Base-by-base conservation (phyloP, 2,329 filamentous ascomycete species). In the Penicillium sp. region DNA sequence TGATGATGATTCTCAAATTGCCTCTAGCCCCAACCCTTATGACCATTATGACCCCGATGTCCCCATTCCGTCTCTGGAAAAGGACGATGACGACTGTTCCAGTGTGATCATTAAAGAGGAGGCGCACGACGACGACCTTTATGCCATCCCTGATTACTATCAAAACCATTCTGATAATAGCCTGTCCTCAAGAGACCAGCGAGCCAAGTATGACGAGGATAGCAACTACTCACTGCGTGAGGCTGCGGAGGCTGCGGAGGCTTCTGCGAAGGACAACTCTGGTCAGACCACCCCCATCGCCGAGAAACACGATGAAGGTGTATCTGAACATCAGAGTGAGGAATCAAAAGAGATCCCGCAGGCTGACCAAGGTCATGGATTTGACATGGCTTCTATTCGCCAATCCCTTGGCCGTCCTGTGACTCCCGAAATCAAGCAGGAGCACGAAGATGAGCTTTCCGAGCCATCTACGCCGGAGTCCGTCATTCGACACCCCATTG, bases 21-120 rank as follows among this genome's bases (percentile, higher is more conserved):
- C 79, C 55, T 84, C 82, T 2, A 85, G 72, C 60, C 81, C 83
- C 12, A 79, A 83, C 54, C 81, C 76, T n/a, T 79, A 74, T 52
- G 76, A 83, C 45, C 75, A 84, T 29, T 80, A 90, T 54, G 91
- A 97, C 68, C 93, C 93, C 6, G 93, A 97, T 70, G 83, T 94
- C 38, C 89, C 93, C 0, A 90, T 96, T 61, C 92, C 90, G 18
- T 95, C 90, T 33, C 87, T 90, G 13, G 93, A 96, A 72, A 85
- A 85, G 59, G 81, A 77, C 42, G 73, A 78, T 24, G 74, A 80
- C 36, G 77, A 81, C 79, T 56, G 60, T 31, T 79, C 77, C 24
- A 85, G 85, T 53, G 80, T 87, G 48, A 79, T 87, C 44, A 85
- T 92, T 65, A 89, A 87, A 62, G 78, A 85, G 38, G 80, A 87